Evolutionary conservation across 208 protist species (phyloP).

Genomic region (Leishmania turanica): DNA sequence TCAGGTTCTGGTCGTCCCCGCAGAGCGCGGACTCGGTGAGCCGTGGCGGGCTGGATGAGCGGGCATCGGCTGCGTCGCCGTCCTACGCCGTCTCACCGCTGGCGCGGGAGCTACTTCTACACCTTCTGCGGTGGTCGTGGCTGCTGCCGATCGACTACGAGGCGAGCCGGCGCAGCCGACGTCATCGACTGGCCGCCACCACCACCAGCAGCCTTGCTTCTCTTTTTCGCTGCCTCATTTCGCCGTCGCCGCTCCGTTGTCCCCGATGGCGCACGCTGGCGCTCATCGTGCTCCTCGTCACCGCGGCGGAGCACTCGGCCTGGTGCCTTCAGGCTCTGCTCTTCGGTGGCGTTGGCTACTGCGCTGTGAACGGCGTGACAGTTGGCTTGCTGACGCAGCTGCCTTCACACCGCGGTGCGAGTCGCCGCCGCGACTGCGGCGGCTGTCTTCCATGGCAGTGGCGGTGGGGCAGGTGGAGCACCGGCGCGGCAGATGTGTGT

Average conservation of each 20-base stretch:
- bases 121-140: slow-evolving; percentile 60
- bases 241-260: not conserved
- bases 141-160: slow-evolving; percentile 56
- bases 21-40: not conserved
- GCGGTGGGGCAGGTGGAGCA: not conserved
- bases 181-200: not conserved
- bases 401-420: slow-evolving; percentile 10
- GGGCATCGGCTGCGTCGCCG: not conserved
- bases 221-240: not conserved
- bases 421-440: not conserved
- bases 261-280: not conserved
- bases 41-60: not conserved
- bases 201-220: not conserved
- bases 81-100: slow-evolving; percentile 53
- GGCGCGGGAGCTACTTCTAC: slow-evolving; percentile 54
- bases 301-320: slow-evolving; percentile 9
- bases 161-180: slow-evolving; percentile 1
- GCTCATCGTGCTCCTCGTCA: slow-evolving; percentile 7
- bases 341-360: not conserved
- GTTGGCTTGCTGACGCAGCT: slow-evolving; percentile 15
- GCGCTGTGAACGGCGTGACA: slow-evolving; percentile 1
- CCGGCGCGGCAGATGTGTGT: not conserved
- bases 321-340: slow-evolving; percentile 7
- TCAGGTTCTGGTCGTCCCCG: not conserved
- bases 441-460: not conserved